Evolutionary conservation across 352 stramenopile genomes (phyloP).

Genomic region (Pythium pectinolyticum): DNA sequence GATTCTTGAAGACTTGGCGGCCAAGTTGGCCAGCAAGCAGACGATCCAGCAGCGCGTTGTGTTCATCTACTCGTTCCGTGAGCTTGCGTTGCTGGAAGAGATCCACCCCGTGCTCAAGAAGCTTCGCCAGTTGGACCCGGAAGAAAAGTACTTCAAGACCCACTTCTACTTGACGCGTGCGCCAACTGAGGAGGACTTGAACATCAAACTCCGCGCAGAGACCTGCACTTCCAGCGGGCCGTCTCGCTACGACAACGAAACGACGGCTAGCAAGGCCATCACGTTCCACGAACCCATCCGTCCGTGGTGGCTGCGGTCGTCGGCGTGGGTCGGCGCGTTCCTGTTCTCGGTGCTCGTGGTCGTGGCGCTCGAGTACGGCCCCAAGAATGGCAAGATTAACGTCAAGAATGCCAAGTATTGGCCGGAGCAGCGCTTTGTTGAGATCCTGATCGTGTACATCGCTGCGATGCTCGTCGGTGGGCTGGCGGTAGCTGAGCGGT

Average conservation of each 20-base stretch:
- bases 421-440: conserved; percentile 32
- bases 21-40: conserved; percentile 33
- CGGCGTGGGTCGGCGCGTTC: too few species aligned
- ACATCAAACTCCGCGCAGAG: conserved; percentile 20
- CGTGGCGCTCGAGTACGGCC: conserved; percentile 25
- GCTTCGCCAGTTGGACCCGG: conserved; percentile 3
- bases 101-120: conserved; percentile 27
- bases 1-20: conserved; percentile 50
- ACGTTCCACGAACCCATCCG: too few species aligned
- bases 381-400: too few species aligned
- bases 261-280: too few species aligned
- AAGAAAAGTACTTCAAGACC: conserved; percentile 25
- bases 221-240: too few species aligned
- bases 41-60: too few species aligned
- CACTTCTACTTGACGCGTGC: conserved; percentile 30
- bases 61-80: conserved; percentile 34
- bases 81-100: conserved; percentile 38
- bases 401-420: too few species aligned
- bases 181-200: conserved; percentile 16
- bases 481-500: conserved; percentile 7
- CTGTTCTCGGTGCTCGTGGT: conserved; percentile 25
- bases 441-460: conserved; percentile 32
- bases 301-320: too few species aligned
- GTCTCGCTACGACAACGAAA: too few species aligned
- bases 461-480: conserved; percentile 13